phyloP scores from a whole-genome alignment of 257 asterid species.

The Gynochthodes officinalis region DNA sequence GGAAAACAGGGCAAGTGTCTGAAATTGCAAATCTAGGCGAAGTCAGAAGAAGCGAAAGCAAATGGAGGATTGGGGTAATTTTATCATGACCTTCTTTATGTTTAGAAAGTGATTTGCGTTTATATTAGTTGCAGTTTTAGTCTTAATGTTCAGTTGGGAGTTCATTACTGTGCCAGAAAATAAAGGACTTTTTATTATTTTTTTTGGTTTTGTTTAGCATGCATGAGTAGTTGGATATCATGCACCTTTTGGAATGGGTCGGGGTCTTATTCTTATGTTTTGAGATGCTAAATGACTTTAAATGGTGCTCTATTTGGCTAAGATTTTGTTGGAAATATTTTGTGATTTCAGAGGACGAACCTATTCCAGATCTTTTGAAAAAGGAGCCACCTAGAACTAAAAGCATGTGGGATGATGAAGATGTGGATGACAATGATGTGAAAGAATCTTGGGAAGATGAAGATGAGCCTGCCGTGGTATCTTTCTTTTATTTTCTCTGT shows the following conservation, averaged over 20 bases:
- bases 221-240: no score
- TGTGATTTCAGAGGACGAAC: constrained; percentile 65
- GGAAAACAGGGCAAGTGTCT: not conserved
- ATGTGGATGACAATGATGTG: constrained; percentile 60
- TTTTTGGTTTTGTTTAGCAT: no score
- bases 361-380: constrained; percentile 52
- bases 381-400: constrained; percentile 42
- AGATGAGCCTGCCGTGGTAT: constrained; percentile 67
- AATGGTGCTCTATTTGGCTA: not conserved
- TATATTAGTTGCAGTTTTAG: not conserved
- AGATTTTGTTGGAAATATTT: constrained; percentile 9
- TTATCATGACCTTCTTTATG: not conserved
- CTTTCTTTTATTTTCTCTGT: not conserved
- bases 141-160: not conserved
- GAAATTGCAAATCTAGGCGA: constrained; percentile 8
- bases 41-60: constrained; percentile 21
- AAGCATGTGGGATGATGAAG: constrained; percentile 88
- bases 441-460: constrained; percentile 99
- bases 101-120: not conserved
- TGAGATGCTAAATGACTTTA: not conserved
- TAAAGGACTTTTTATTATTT: not conserved
- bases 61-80: constrained; percentile 90
- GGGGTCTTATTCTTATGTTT: not conserved
- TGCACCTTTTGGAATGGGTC: not conserved
- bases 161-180: not conserved